Conservation (phyloP, 2,329 filamentous ascomycete species). For the Neonectria punicea region DNA sequence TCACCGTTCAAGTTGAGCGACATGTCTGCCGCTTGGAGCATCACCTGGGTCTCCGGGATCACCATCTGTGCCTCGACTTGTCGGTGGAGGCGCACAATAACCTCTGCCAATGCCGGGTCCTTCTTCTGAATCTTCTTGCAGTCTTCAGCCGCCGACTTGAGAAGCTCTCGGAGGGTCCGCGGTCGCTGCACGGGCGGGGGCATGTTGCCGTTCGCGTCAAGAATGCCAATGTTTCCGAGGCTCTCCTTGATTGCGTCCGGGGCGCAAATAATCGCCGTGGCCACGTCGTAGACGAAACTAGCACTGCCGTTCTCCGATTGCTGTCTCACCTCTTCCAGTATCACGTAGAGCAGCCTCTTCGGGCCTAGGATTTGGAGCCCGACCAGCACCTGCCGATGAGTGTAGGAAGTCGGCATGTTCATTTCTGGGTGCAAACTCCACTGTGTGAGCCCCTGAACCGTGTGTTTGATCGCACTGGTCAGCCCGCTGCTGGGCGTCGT, state of each 20-base stretch:
- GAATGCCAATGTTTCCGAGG: constrained; percentile 43
- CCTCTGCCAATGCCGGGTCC: constrained; percentile 69
- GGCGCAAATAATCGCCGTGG: constrained; percentile 74
- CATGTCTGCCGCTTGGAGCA: constrained; percentile 56
- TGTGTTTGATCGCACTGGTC: constrained; percentile 66
- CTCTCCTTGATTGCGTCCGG: constrained; percentile 65
- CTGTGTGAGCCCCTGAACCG: constrained; percentile 69
- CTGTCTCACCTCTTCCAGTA: constrained; percentile 74
- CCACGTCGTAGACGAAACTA: constrained; percentile 74
- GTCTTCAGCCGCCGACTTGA: constrained; percentile 67
- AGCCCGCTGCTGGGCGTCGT: constrained; percentile 66
- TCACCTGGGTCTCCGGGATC: constrained; percentile 51
- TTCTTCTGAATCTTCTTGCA: constrained; percentile 65
- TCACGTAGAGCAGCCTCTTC: constrained; percentile 66
- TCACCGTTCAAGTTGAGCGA: constrained; percentile 53
- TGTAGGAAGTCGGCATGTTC: constrained; percentile 73
- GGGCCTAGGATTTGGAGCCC: constrained; percentile 71
- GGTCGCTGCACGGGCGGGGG: constrained; percentile 55
- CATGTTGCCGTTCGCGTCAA: constrained; percentile 51
- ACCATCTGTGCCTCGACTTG: constrained; percentile 74
- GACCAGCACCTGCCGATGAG: constrained; percentile 74
- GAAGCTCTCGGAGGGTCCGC: constrained; percentile 68
- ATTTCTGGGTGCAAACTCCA: constrained; percentile 71
- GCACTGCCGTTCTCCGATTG: constrained; percentile 70
- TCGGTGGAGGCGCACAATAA: constrained; percentile 70